Evolutionary conservation across 163 green algal species (phyloP).

Genomic region (Scenedesmus sp.): DNA sequence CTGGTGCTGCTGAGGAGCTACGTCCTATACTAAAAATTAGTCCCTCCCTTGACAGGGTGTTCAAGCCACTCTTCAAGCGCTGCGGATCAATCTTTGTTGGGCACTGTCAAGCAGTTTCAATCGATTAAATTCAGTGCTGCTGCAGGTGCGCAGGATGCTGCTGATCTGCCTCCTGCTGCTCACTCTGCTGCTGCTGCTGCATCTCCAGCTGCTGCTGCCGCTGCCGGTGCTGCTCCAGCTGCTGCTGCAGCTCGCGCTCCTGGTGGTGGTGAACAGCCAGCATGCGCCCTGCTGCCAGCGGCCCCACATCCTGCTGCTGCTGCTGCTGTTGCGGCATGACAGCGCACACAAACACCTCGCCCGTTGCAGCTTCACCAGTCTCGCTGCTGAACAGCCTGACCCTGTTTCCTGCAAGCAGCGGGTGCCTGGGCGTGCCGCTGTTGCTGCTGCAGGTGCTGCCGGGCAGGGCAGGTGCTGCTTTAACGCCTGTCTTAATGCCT

Average conservation of each 20-base stretch:
- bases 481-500: not conserved
- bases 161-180: not conserved
- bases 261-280: not conserved
- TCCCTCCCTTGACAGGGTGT: too few relatives aligned
- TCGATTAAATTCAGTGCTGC: not conserved
- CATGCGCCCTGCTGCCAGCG: slow-evolving; percentile 10
- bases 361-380: not conserved
- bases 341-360: slow-evolving; percentile 18
- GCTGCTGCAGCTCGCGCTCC: slow-evolving; percentile 9
- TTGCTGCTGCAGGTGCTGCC: not conserved
- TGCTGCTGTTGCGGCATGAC: slow-evolving; percentile 6
- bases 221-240: not conserved
- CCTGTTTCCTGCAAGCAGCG: not conserved
- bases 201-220: not conserved
- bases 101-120: not conserved
- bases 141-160: not conserved
- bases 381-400: slow-evolving; percentile 14
- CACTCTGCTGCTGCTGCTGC: not conserved
- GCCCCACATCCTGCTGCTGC: not conserved
- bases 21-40: too few relatives aligned
- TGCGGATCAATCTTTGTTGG: too few relatives aligned
- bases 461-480: not conserved
- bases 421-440: not conserved
- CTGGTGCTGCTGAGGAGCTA: too few relatives aligned
- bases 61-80: not conserved